These are phyloP conservation scores for Amphirosellinia nigrospora DNA, from an alignment of 495 filamentous ascomycete species.

Conservation along the genomic window DNA sequence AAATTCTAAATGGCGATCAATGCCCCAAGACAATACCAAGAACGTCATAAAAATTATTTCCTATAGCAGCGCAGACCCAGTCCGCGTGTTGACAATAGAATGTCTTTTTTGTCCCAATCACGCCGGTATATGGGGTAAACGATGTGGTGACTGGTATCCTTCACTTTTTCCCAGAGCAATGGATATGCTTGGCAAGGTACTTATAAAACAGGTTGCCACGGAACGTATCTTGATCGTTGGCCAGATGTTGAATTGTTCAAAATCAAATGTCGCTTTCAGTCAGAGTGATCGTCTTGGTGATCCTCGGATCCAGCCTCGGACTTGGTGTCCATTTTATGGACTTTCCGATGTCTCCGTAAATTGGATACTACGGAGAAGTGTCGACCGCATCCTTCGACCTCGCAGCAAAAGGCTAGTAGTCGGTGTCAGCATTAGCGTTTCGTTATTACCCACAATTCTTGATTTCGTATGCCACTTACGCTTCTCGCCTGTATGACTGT, in stretches of 20 bases:
- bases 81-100: constrained; percentile 19
- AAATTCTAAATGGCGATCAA: constrained; percentile 41
- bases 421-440: neutral
- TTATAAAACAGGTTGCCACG: constrained; percentile 34
- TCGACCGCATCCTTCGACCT: constrained; percentile 92
- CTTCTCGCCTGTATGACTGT: constrained; percentile 98
- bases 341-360: constrained; percentile 91
- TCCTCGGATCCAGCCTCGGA: constrained; percentile 59
- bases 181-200: constrained; percentile 26
- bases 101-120: constrained; percentile 17
- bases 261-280: constrained; percentile 39
- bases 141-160: constrained; percentile 3
- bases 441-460: neutral
- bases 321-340: constrained; percentile 82
- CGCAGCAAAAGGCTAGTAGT: constrained; percentile 86
- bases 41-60: constrained; percentile 38
- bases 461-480: constrained; percentile 66
- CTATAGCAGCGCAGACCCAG: constrained; percentile 34
- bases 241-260: constrained; percentile 30
- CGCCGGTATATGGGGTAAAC: constrained; percentile 17
- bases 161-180: constrained; percentile 34
- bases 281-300: constrained; percentile 57
- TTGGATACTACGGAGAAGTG: constrained; percentile 99
- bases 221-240: constrained; percentile 35
- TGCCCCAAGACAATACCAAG: constrained; percentile 36